These are phyloP conservation scores for Porphyra umbilicalis DNA, from an alignment of 31 red algal genomes.

Conservation along the genomic window DNA sequence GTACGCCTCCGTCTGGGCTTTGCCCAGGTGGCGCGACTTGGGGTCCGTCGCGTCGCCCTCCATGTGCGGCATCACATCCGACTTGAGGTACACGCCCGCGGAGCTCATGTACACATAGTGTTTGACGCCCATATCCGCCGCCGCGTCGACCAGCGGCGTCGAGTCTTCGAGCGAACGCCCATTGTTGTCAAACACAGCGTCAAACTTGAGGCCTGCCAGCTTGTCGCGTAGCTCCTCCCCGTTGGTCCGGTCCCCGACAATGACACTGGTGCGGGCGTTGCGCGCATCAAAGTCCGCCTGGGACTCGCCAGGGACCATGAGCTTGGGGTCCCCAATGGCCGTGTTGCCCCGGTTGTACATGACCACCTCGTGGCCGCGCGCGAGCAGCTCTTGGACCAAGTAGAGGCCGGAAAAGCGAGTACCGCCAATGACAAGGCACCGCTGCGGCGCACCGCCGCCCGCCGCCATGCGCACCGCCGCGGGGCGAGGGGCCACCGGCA, in stretches of 20 bases:
- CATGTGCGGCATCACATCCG: slow-evolving; percentile 83
- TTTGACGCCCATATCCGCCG: slow-evolving; percentile 26
- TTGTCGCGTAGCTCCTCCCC: slow-evolving; percentile 32
- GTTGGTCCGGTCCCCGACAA: slow-evolving; percentile 86
- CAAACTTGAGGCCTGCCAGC: slow-evolving; percentile 37
- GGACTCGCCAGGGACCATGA: slow-evolving; percentile 76
- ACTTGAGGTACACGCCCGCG: slow-evolving; percentile 92
- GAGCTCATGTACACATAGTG: slow-evolving; percentile 99
- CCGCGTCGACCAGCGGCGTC: slow-evolving; percentile 61
- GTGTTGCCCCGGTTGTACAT: slow-evolving; percentile 87
- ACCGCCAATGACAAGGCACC: slow-evolving; percentile 85
- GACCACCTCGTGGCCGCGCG: slow-evolving; percentile 69
- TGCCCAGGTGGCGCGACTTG: slow-evolving; percentile 88
- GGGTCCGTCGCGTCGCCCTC: slow-evolving; percentile 85
- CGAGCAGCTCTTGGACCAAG: slow-evolving; percentile 76
- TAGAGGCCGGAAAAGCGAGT: slow-evolving; percentile 97
- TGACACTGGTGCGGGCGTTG: slow-evolving; percentile 27
- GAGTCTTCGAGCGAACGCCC: slow-evolving; percentile 76
- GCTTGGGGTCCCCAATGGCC: slow-evolving; percentile 38
- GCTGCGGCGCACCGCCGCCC: slow-evolving; percentile 9
- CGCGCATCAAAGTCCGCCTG: slow-evolving; percentile 74
- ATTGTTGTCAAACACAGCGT: slow-evolving; percentile 94
- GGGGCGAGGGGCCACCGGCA: background rate
- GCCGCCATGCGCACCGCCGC: background rate
- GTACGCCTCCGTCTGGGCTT: slow-evolving; percentile 93